Conservation (phyloP, 352 stramenopile genomes). For the Phytophthora palmivora region DNA sequence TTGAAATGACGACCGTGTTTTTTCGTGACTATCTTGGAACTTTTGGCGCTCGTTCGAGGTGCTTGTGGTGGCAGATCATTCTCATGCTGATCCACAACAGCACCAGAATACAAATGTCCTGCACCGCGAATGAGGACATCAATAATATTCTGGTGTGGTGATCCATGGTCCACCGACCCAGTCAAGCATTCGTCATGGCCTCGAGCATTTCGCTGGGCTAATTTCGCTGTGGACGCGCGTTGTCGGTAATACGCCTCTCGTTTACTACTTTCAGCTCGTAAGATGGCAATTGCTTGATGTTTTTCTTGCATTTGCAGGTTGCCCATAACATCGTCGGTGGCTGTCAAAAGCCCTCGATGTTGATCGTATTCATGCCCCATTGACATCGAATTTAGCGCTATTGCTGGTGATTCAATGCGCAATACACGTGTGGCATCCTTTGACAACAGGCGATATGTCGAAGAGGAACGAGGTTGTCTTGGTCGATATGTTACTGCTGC, state of each 20-base stretch:
- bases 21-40: slow-evolving; percentile 31
- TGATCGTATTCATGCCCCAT: slow-evolving; percentile 19
- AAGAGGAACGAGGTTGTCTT: slow-evolving; percentile 17
- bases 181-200: slow-evolving; percentile 17
- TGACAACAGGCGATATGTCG: slow-evolving; percentile 59
- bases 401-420: slow-evolving; percentile 49
- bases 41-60: slow-evolving; percentile 10
- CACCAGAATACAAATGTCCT: slow-evolving; percentile 42
- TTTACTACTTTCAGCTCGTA: slow-evolving; percentile 32
- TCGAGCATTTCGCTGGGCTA: slow-evolving; percentile 9
- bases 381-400: slow-evolving; percentile 21
- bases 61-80: slow-evolving; percentile 3
- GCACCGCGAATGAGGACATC: slow-evolving; percentile 31
- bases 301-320: slow-evolving; percentile 40
- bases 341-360: slow-evolving; percentile 20
- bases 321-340: slow-evolving; percentile 35
- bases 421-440: slow-evolving; percentile 60
- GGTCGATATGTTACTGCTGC: slow-evolving; percentile 10
- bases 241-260: slow-evolving; percentile 25
- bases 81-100: slow-evolving; percentile 21
- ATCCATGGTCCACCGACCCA: slow-evolving; percentile 2
- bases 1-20: slow-evolving; percentile 43
- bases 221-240: slow-evolving; percentile 6
- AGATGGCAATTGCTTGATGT: slow-evolving; percentile 34
- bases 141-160: slow-evolving; percentile 39